Base-by-base conservation (phyloP, 345 rosid genomes). In the Noccaea caerulescens region DNA sequence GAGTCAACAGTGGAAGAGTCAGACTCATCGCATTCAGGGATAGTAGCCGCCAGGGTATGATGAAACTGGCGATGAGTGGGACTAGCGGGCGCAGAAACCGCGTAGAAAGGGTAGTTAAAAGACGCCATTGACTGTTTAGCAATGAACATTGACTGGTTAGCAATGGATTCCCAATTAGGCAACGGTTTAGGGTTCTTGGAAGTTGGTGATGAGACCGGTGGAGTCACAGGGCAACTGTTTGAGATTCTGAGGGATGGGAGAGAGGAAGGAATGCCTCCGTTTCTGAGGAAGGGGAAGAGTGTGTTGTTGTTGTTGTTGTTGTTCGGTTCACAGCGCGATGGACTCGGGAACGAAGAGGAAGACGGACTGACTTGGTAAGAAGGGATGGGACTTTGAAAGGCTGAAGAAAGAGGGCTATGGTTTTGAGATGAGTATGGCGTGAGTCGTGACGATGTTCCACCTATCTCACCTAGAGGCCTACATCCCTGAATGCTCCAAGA, bases 231-330 rank as follows among this genome's bases (percentile, higher is more conserved):
- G 4, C 98, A 97, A 9, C 99, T 94, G 81, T 77, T 94, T 18
- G 99, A 94, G 83, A 94, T 94, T 61, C 97, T 85, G 47, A 94
- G 98, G 30, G 92, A 90, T 27, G 99, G 96, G 6, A 91, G 90
- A 49, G 97, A 89, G 2, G 84, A 84, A 13, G 98, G 96, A 41
- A 94, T 83, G 42, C 79, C 73, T 6, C 79, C 87, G 42, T 77
- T 84, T 51, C 83, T 59, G 38, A 94, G 84, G 77, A 83, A 84
- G 0, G 99, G 98, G 62, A 89, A 77, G 73, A 86, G 66, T 46
- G 72, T 75, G 33, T 83, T 76, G 2, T 88, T 67, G 20, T 83
- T 76, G 2, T 88, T 67, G 20, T 86, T 76, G 77, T 68, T 84
- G 10, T 49, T 68, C 1, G 75, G 79, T 30, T 76, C 79, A 55